Conservation (phyloP, 352 stramenopile genomes). For the Globisporangium yorkense region DNA sequence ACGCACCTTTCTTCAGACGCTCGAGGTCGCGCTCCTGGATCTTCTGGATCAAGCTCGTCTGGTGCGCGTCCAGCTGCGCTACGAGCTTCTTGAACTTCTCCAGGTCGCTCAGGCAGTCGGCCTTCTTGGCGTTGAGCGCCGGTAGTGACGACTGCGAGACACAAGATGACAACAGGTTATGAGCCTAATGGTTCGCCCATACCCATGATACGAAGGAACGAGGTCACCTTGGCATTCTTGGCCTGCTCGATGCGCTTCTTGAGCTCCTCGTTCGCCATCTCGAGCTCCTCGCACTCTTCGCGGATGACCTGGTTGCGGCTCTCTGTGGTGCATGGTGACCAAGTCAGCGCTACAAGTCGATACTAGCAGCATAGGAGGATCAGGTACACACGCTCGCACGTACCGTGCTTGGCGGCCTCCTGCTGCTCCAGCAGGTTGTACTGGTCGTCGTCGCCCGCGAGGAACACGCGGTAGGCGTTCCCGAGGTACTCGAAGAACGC, state of each 20-base stretch:
- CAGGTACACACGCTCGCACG: constrained; percentile 1
- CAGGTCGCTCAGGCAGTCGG: constrained; percentile 84
- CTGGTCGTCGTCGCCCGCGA: constrained; percentile 91
- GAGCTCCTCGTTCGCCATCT: constrained; percentile 51
- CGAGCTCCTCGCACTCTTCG: constrained; percentile 44
- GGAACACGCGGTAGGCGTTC: constrained; percentile 90
- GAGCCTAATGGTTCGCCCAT: too few species aligned
- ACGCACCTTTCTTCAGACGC: constrained; percentile 74
- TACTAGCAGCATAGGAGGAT: background rate
- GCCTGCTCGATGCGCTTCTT: constrained; percentile 57
- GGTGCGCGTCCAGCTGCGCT: constrained; percentile 69
- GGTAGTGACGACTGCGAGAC: constrained; percentile 49
- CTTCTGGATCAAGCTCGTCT: constrained; percentile 77
- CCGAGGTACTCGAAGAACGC: constrained; percentile 95
- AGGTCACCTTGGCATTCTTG: constrained; percentile 63
- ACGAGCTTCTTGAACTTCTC: constrained; percentile 92
- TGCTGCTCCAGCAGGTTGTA: constrained; percentile 85
- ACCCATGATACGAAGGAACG: background rate
- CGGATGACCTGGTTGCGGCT: constrained; percentile 44
- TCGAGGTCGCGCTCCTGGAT: constrained; percentile 78
- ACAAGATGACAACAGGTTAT: background rate
- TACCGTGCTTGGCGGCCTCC: constrained; percentile 44
- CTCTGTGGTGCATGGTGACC: constrained; percentile 18
- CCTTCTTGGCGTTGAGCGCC: constrained; percentile 77
- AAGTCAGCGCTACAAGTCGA: background rate